Conservation (phyloP, 768 basidiomycete species). For the Lentinula lateritia region DNA sequence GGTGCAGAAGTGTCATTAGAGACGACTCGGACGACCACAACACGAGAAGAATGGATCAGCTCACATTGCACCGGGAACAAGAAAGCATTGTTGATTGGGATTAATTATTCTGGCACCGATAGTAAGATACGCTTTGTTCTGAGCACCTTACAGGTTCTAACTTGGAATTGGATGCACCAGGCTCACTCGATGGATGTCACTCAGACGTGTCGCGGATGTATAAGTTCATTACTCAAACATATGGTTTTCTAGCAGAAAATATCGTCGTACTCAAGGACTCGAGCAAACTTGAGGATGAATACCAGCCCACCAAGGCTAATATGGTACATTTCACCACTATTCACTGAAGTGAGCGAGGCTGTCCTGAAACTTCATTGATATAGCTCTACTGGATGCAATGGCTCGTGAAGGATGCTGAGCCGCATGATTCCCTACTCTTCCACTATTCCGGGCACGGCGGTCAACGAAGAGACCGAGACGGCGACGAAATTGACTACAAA, state of each 20-base stretch:
- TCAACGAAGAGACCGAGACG: conserved; percentile 51
- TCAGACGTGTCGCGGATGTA: conserved; percentile 5
- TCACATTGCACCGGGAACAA: conserved; percentile 5
- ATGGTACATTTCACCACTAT: not conserved
- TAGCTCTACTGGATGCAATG: conserved; percentile 42
- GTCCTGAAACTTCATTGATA: not conserved
- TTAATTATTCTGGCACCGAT: not conserved
- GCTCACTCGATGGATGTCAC: conserved; percentile 6
- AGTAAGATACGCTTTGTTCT: not conserved
- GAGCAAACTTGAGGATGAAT: not conserved
- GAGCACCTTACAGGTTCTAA: not conserved
- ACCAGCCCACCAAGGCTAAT: conserved; percentile 4
- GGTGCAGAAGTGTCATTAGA: not conserved
- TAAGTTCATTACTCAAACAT: conserved; percentile 1
- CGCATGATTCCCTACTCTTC: conserved; percentile 60
- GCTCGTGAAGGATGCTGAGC: conserved; percentile 53
- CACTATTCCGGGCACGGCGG: conserved; percentile 73
- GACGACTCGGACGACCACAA: not conserved
- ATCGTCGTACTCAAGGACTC: conserved; percentile 5
- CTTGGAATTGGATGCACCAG: not conserved
- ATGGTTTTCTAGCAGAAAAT: not conserved
- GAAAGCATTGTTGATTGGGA: conserved; percentile 4
- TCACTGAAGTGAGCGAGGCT: not conserved
- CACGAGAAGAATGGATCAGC: conserved; percentile 2
- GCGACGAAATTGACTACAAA: conserved; percentile 55